These are phyloP conservation scores for Cystofilobasidium macerans DNA, from an alignment of 768 basidiomycete species.

Conservation along the genomic window DNA sequence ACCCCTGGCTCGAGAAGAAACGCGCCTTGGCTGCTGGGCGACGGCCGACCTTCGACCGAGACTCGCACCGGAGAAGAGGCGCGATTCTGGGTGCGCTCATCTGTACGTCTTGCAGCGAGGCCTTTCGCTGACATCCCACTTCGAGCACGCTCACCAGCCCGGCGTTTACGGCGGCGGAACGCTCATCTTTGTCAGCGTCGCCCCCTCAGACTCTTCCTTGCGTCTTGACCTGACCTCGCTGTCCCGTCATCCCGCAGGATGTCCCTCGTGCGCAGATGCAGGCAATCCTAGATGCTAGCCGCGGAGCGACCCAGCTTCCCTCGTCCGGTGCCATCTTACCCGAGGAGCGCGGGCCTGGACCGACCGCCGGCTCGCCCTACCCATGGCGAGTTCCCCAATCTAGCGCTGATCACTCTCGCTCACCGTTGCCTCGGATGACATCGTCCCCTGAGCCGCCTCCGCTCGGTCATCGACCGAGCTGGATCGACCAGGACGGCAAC, in stretches of 20 bases:
- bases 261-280: neutral
- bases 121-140: no score
- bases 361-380: no score
- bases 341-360: no score
- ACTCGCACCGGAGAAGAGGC: neutral
- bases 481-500: neutral
- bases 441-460: no score
- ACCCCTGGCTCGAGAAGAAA: neutral
- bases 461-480: no score
- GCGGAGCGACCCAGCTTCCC: neutral
- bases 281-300: neutral
- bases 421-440: no score
- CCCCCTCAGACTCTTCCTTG: neutral
- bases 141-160: no score
- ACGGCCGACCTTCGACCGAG: neutral
- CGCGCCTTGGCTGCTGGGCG: neutral
- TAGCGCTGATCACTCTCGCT: no score
- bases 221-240: no score
- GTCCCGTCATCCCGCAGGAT: neutral
- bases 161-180: neutral
- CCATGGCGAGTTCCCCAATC: no score
- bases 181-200: neutral
- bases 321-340: no score
- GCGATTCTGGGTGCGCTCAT: neutral
- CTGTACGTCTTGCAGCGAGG: neutral